Base-by-base conservation (phyloP, 1,139 yeast species). In the Lodderomyces beijingensis region DNA sequence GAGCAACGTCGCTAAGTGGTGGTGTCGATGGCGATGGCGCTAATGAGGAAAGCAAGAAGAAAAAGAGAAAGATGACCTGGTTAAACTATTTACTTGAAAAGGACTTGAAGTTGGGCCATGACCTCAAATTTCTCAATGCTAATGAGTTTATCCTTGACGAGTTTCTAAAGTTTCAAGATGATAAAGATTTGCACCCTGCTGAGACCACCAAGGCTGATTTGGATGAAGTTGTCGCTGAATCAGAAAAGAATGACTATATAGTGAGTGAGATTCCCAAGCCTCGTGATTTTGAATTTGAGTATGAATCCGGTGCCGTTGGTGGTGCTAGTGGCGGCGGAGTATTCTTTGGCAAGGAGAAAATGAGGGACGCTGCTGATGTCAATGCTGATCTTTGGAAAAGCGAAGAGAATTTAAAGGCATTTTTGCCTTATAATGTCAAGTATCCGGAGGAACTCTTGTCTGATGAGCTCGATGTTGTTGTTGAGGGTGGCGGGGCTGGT, bases 41-140 rank as follows among this genome's bases (percentile, higher is more conserved):
- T 21, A 52, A 55, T 2, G 21, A 8, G 9, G 10, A 19, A 8
- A 10, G 7, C 7, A 46, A 43, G 3, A 6, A 12, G 6, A 27
- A 18, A 13, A 10, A 46, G 11, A 65, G 59, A 30, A 53, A 55
- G 35, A 46, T 66, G 23, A 42, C 47, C 31, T 68, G 74, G 74
- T 50, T 67, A 29, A 59, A 59, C 34, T 68, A 63, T 40, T 48
- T 67, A 41, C 56, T 65, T 8, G 74, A 68, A 38, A 68, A 68
- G 37, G 73, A 68, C 41, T 47, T 62, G 33, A 63, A 63, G 39
- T 53, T 67, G 37, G 72, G 72, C 6, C 68, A 65, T 34, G 65
- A 62, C 42, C 46, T 59, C 40, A 64, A 64, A 39, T 66, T 59
- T 38, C 44, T 57, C 32, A 55, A 57, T 35, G 60, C 70, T 3